Conservation (phyloP, 805 yeast genomes). For the Cyberlindnera amylophila region DNA sequence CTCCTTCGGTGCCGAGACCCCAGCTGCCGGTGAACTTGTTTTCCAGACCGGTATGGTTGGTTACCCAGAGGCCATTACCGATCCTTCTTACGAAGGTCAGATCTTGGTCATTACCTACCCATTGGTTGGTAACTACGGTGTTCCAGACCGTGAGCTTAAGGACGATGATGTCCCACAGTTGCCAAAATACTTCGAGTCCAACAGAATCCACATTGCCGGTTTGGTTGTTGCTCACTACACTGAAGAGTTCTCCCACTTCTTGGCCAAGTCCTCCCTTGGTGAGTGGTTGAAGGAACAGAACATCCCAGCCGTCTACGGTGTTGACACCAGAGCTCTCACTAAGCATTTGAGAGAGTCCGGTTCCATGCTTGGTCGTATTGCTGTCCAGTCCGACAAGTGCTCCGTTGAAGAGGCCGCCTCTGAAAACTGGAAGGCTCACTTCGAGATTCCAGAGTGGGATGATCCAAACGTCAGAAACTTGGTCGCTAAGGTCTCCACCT, state of each 20-base stretch:
- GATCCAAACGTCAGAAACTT: constrained; percentile 91
- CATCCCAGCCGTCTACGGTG: constrained; percentile 95
- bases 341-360: constrained; percentile 90
- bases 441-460: constrained; percentile 80
- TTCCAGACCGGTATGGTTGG: constrained; percentile 99
- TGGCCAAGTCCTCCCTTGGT: constrained; percentile 90
- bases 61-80: constrained; percentile 96
- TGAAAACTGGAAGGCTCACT: constrained; percentile 56
- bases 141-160: constrained; percentile 77
- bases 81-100: constrained; percentile 98
- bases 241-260: constrained; percentile 89
- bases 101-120: constrained; percentile 96
- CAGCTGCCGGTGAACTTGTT: constrained; percentile 95
- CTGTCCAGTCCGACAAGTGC: constrained; percentile 48
- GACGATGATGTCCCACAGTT: constrained; percentile 72
- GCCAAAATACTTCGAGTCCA: constrained; percentile 93
- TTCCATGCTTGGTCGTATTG: constrained; percentile 86
- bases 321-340: constrained; percentile 93
- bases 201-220: constrained; percentile 92
- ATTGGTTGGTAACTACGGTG: constrained; percentile 97
- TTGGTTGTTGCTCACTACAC: constrained; percentile 95
- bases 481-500: constrained; percentile 85
- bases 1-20: constrained; percentile 89
- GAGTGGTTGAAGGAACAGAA: constrained; percentile 90
- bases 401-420: constrained; percentile 30